A percentile compares a stretch with the other conserved stretches of the same genome.
These are phyloP conservation scores for Patellifolia procumbens DNA, from an alignment of 179 eudicot genomes.

Conservation along the genomic window DNA sequence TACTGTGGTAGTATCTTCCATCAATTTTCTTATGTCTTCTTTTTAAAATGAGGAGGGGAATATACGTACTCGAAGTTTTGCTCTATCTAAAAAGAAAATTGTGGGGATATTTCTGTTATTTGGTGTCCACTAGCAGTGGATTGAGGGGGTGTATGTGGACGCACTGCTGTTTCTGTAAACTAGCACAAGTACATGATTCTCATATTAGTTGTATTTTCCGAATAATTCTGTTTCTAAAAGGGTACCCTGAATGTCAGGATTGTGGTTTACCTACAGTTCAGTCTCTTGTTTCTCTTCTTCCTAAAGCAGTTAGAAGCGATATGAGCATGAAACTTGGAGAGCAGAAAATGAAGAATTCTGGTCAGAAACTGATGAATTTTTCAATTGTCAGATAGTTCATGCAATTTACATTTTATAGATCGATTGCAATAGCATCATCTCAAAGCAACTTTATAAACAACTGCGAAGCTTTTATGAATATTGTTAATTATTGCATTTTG, in stretches of 20 bases:
- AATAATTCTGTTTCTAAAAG: conserved; percentile 23
- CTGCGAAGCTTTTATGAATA: neutral
- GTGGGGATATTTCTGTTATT: too few relatives aligned
- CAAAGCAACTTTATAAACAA: neutral
- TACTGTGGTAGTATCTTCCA: too few relatives aligned
- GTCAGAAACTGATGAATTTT: conserved; percentile 33
- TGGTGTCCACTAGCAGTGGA: too few relatives aligned
- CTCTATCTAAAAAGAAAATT: too few relatives aligned
- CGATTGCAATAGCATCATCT: neutral
- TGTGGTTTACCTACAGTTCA: conserved; percentile 59
- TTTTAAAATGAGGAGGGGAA: neutral
- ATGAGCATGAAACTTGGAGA: conserved; percentile 55
- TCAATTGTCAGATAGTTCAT: neutral
- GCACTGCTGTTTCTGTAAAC: too few relatives aligned
- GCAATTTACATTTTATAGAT: neutral
- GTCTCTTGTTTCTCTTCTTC: conserved; percentile 68
- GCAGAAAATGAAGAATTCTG: conserved; percentile 41
- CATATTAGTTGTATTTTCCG: neutral
- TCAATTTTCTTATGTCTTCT: neutral
- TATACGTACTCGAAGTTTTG: too few relatives aligned
- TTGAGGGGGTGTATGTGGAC: too few relatives aligned
- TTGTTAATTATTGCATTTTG: neutral
- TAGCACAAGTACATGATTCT: neutral
- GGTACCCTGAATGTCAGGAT: conserved; percentile 51
- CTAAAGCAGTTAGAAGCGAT: conserved; percentile 51